These are phyloP conservation scores for Lachancea quebecensis DNA, from an alignment of 805 yeast genomes.

Conservation along the genomic window DNA sequence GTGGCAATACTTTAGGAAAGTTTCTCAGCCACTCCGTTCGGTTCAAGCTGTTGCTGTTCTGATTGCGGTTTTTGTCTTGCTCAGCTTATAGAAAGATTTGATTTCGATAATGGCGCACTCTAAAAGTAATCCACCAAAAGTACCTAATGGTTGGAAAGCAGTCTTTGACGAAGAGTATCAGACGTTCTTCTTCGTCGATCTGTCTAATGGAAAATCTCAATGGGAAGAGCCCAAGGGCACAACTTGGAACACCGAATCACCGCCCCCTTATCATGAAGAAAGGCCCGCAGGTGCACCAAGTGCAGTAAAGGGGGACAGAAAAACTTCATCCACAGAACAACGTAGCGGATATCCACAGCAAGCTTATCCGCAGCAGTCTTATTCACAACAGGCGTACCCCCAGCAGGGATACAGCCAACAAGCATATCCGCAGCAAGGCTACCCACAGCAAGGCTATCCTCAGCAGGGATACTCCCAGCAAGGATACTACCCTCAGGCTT, in stretches of 20 bases:
- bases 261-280: slow-evolving; percentile 35
- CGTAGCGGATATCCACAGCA: slow-evolving; percentile 7
- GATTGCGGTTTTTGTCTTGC: too few relatives aligned
- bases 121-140: slow-evolving; percentile 39
- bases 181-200: slow-evolving; percentile 76
- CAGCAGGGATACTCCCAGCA: slow-evolving; percentile 15
- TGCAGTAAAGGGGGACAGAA: slow-evolving; percentile 5
- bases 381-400: slow-evolving; percentile 15
- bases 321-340: slow-evolving; percentile 11
- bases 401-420: slow-evolving; percentile 15
- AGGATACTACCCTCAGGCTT: slow-evolving; percentile 17
- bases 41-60: too few relatives aligned
- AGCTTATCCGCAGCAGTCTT: slow-evolving; percentile 13
- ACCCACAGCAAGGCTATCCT: slow-evolving; percentile 6
- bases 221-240: slow-evolving; percentile 83
- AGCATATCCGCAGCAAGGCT: slow-evolving; percentile 20
- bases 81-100: too few relatives aligned
- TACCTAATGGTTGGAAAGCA: slow-evolving; percentile 70
- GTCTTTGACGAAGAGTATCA: slow-evolving; percentile 63
- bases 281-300: slow-evolving; percentile 6
- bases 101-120: slow-evolving; percentile 7
- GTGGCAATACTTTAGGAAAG: too few relatives aligned
- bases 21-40: too few relatives aligned
- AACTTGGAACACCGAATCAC: slow-evolving; percentile 35
- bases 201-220: slow-evolving; percentile 67